These are phyloP conservation scores for Coriolopsis trogii DNA, from an alignment of 1,284 basidiomycete species.

Conservation along the genomic window DNA sequence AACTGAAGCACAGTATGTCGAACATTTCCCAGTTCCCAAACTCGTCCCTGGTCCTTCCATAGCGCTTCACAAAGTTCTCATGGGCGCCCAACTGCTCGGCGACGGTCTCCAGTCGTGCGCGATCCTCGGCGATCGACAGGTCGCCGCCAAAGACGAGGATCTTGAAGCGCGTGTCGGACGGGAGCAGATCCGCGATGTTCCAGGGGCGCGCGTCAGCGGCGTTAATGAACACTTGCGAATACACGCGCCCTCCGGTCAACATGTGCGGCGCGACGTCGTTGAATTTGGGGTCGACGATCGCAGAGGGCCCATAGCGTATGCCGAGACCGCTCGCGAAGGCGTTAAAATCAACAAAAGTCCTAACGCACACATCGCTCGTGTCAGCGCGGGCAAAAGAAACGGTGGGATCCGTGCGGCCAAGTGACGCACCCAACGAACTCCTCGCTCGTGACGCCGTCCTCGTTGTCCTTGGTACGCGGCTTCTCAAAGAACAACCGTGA, in stretches of 20 bases:
- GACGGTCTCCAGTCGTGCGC: slow-evolving; percentile 43
- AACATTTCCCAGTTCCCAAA: too few species aligned
- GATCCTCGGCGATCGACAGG: slow-evolving; percentile 42
- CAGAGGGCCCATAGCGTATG: slow-evolving; percentile 49
- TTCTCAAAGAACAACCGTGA: slow-evolving; percentile 79
- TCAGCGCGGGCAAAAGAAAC: too few species aligned
- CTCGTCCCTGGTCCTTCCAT: slow-evolving; percentile 21
- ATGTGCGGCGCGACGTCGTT: slow-evolving; percentile 52
- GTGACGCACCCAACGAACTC: slow-evolving; percentile 69
- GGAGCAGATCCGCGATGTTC: slow-evolving; percentile 65
- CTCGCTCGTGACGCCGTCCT: slow-evolving; percentile 68
- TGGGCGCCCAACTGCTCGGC: slow-evolving; percentile 45
- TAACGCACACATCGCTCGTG: too few species aligned
- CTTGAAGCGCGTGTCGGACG: slow-evolving; percentile 73
- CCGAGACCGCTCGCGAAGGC: slow-evolving; percentile 10
- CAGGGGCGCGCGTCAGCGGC: slow-evolving; percentile 65
- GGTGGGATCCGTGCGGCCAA: too few species aligned
- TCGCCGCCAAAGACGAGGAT: slow-evolving; percentile 71
- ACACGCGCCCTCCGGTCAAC: slow-evolving; percentile 59
- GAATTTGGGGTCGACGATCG: slow-evolving; percentile 46
- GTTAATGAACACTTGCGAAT: slow-evolving; percentile 60
- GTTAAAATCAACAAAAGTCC: too few species aligned
- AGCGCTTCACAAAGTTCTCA: slow-evolving; percentile 41
- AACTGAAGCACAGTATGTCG: slow-evolving; percentile 55
- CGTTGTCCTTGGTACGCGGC: slow-evolving; percentile 56